Conservation (phyloP, 23 red algal species). For the Cyanidioschyzon merolae region DNA sequence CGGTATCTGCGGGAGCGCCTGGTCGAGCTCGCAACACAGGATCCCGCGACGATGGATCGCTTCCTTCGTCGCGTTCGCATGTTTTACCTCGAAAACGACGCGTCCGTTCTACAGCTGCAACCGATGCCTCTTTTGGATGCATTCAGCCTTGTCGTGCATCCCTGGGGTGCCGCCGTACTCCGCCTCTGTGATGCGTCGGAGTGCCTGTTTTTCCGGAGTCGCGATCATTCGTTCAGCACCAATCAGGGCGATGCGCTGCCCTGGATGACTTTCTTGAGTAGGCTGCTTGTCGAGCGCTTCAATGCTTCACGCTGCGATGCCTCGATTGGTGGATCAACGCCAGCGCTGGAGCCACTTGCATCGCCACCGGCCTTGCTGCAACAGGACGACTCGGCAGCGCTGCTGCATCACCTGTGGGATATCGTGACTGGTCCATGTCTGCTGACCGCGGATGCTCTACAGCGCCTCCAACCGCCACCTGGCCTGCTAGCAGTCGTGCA, state of each 20-base stretch:
- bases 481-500: background rate
- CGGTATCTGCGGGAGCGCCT: background rate
- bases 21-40: background rate
- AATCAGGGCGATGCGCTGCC: background rate
- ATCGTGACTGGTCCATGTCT: background rate
- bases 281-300: background rate
- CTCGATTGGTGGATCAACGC: too few species aligned
- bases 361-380: too few species aligned
- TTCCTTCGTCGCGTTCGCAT: background rate
- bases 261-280: background rate
- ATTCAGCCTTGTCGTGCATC: background rate
- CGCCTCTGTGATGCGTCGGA: background rate
- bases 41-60: background rate
- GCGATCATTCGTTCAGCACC: background rate
- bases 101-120: background rate
- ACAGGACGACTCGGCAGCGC: background rate
- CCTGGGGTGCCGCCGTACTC: background rate
- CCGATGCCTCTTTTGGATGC: background rate
- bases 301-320: background rate
- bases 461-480: background rate
- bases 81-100: background rate
- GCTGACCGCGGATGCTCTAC: background rate
- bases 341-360: too few species aligned
- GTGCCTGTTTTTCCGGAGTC: background rate
- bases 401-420: background rate